A percentile compares a stretch with the other conserved stretches of the same genome.
These are phyloP conservation scores for Rhododendron molle DNA, from an alignment of 148 eudicot genomes.

Conservation along the genomic window DNA sequence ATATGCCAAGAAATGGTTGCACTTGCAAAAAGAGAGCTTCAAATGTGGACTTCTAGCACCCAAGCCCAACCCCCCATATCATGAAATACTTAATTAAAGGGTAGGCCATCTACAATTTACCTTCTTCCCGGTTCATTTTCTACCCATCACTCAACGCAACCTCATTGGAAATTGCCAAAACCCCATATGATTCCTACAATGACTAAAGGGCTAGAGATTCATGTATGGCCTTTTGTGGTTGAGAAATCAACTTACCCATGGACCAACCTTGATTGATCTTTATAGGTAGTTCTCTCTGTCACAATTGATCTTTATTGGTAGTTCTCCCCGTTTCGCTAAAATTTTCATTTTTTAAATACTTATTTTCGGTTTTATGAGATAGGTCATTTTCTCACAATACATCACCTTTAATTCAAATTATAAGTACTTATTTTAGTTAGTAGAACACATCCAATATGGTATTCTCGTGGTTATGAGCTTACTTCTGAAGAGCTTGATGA, in stretches of 20 bases:
- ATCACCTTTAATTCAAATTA: no score
- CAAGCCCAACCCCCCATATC: neutral
- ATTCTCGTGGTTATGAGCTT: neutral
- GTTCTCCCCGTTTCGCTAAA: no score
- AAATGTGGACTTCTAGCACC: neutral
- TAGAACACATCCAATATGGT: no score
- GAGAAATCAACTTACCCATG: neutral
- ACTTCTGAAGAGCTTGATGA: neutral
- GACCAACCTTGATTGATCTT: neutral
- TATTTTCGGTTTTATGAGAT: no score
- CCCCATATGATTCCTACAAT: neutral
- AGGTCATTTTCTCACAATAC: no score
- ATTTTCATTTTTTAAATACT: no score
- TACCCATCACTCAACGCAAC: neutral
- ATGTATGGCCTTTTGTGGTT: neutral
- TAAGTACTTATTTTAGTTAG: no score
- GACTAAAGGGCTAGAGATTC: neutral
- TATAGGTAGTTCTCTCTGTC: neutral
- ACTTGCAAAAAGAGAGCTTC: neutral
- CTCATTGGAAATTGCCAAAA: neutral
- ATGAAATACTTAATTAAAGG: neutral
- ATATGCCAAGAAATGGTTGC: neutral
- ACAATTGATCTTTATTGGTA: neutral
- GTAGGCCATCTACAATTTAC: constrained; percentile 9
- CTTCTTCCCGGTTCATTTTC: neutral